phyloP scores from a whole-genome alignment of 1,284 basidiomycete species.

The Cutaneotrichosporon sp. region DNA sequence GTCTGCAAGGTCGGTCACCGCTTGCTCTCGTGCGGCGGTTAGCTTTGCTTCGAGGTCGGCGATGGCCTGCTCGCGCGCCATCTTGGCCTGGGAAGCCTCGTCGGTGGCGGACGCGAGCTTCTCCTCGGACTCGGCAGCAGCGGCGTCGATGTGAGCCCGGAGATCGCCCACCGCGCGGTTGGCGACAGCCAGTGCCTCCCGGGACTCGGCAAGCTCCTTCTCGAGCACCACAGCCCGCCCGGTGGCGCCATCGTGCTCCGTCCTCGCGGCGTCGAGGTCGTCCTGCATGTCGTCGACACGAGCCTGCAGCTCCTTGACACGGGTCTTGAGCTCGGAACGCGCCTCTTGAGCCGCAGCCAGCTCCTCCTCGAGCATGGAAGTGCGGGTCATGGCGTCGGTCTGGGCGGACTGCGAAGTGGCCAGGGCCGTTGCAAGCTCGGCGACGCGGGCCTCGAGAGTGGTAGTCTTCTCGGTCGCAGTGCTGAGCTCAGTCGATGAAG shows the following conservation, averaged over 20 bases:
- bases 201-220: background rate
- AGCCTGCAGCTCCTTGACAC: background rate
- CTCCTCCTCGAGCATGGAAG: constrained; percentile 3
- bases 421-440: constrained; percentile 86
- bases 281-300: constrained; percentile 82
- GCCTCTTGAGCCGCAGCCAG: background rate
- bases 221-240: background rate
- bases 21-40: constrained; percentile 61
- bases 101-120: background rate
- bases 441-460: constrained; percentile 45
- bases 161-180: constrained; percentile 1
- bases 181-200: background rate
- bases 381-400: background rate
- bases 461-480: background rate
- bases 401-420: background rate
- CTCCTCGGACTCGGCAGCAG: constrained; percentile 1
- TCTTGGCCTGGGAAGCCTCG: background rate
- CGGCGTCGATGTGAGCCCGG: background rate
- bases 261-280: constrained; percentile 56
- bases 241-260: background rate
- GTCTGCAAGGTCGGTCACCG: constrained; percentile 1
- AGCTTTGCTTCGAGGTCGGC: constrained; percentile 58
- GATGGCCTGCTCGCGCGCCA: background rate
- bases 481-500: background rate
- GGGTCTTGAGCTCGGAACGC: background rate